These are phyloP conservation scores for Brasenia schreberi DNA, from an alignment of 164 flowering plant species.

Conservation along the genomic window DNA sequence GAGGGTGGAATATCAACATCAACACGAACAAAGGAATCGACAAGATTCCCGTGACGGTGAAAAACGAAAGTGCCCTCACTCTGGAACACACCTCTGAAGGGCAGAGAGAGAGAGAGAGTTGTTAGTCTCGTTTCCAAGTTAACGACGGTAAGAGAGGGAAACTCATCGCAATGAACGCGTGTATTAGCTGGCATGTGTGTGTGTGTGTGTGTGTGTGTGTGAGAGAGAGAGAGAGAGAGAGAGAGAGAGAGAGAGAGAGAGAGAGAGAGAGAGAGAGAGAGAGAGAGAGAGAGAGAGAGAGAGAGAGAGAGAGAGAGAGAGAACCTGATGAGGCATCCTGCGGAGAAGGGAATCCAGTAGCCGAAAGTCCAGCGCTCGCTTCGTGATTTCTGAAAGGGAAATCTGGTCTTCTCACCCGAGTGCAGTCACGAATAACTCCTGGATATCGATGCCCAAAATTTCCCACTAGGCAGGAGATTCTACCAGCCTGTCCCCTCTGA, in stretches of 20 bases:
- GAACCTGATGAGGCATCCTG: background rate
- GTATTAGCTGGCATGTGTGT: no score
- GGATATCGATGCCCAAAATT: background rate
- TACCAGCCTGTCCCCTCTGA: background rate
- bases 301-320: background rate
- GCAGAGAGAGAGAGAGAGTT: background rate
- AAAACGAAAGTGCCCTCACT: slow-evolving; percentile 64
- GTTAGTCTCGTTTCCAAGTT: no score
- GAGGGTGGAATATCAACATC: slow-evolving; percentile 78
- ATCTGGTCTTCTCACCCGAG: background rate
- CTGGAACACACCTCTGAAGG: slow-evolving; percentile 14
- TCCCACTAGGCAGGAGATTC: background rate
- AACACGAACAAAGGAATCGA: slow-evolving; percentile 54
- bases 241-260: no score
- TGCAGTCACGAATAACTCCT: background rate
- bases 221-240: no score
- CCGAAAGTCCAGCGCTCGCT: background rate
- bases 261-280: no score
- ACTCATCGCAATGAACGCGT: no score
- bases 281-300: no score
- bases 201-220: no score
- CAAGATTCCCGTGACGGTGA: slow-evolving; percentile 36
- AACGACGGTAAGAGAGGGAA: no score
- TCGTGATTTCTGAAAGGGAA: background rate
- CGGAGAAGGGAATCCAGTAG: background rate